These are phyloP conservation scores for Sesbania bispinosa DNA, from an alignment of 306 rosid genomes.

Conservation along the genomic window DNA sequence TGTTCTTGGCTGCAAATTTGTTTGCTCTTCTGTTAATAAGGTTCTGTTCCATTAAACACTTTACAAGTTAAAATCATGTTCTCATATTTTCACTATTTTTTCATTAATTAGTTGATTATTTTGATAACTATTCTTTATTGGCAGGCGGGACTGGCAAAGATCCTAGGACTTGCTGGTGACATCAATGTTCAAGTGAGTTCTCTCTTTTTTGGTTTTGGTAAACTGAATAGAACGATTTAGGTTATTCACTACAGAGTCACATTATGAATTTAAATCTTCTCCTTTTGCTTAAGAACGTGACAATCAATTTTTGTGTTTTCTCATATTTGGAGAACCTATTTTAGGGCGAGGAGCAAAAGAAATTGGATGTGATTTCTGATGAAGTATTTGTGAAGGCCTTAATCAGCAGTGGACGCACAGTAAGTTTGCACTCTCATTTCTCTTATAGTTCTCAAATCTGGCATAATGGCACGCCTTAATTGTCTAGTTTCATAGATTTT, in stretches of 20 bases:
- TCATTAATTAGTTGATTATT: background rate
- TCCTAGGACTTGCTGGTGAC: conserved; percentile 94
- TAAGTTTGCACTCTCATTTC: conserved; percentile 34
- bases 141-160: conserved; percentile 95
- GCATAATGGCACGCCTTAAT: background rate
- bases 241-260: background rate
- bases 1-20: conserved; percentile 90
- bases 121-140: background rate
- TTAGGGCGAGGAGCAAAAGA: conserved; percentile 90
- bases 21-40: conserved; percentile 89
- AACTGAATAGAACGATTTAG: background rate
- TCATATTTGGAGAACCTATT: background rate
- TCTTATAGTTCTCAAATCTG: background rate
- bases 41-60: background rate
- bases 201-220: background rate
- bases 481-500: background rate
- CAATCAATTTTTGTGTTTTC: background rate
- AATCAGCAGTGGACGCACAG: conserved; percentile 86
- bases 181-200: conserved; percentile 73
- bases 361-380: conserved; percentile 94
- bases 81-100: background rate
- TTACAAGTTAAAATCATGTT: background rate
- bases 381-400: conserved; percentile 92
- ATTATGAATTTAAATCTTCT: background rate
- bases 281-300: background rate